These are phyloP conservation scores for Vitis hybrid DNA, from an alignment of 177 flowering plant genomes.

Conservation along the genomic window DNA sequence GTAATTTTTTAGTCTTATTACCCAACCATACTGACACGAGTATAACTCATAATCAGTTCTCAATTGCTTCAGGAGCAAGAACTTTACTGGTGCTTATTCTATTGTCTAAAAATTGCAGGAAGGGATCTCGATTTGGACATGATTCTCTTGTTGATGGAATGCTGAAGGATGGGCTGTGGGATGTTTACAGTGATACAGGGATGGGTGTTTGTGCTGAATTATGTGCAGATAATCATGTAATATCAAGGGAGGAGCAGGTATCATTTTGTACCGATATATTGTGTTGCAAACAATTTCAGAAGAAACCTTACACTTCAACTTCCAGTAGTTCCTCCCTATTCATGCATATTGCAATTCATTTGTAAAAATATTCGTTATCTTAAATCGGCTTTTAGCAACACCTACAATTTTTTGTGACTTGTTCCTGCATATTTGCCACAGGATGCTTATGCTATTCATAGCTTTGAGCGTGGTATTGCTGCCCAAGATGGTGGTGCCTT, in stretches of 20 bases:
- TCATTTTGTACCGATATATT: not conserved
- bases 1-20: too few species aligned
- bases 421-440: constrained; percentile 19
- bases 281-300: not conserved
- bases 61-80: too few species aligned
- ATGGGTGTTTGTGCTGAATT: constrained; percentile 87
- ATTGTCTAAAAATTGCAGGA: constrained; percentile 38
- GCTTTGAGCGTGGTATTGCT: constrained; percentile 93
- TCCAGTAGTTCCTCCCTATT: not conserved
- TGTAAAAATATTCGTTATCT: not conserved
- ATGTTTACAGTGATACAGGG: constrained; percentile 78
- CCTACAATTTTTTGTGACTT: not conserved
- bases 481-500: constrained; percentile 73
- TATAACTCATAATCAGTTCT: too few species aligned
- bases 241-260: constrained; percentile 82
- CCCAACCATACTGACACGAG: too few species aligned
- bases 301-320: not conserved
- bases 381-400: not conserved
- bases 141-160: constrained; percentile 83
- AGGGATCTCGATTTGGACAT: constrained; percentile 83
- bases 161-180: constrained; percentile 94
- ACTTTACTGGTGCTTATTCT: too few species aligned
- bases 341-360: not conserved
- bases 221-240: constrained; percentile 66
- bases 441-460: constrained; percentile 83